Base-by-base conservation (phyloP, 129 eudicot species). In the Flaveria bidentis region DNA sequence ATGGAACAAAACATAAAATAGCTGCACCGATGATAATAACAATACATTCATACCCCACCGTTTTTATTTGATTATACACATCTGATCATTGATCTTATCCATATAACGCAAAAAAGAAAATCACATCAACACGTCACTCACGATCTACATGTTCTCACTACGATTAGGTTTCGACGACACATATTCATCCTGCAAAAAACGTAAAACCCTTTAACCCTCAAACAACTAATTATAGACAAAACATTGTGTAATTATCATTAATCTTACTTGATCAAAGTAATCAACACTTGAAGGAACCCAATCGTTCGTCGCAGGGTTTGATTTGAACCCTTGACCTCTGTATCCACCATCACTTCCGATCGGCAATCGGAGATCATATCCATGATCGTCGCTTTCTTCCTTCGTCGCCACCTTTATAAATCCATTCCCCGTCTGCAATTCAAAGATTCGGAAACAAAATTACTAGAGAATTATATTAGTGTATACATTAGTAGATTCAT, bases 301-400 rank as follows among this genome's bases (percentile, higher is more conserved):
- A 20, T 88, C 91, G 62, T 88, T 88, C n/a, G 85, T 88, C 36
- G 94, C 90, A 10, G 94, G 94, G 45, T 88, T 88, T 25, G 84
- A 84, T 52, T 67, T 86, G 76, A 71, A 25, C 6, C 16, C 42
- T 61, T 12, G 58, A 75, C 67, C 51, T 61, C 71, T 71, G 15
- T 42, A 17, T 28, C 55, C 77, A 53, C 76, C 80, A 49, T 70
- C 51, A 47, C 51, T 33, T 70, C 65, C 71, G 18, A 18, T 74
- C 16, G 55, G 65, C 69, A 72, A 22, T 12, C 69, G 72, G 36
- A 70, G 45, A 63, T 78, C 79, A 46, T 57, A 52, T 9, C 20
- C 25, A n/a, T 61, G 28, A 10, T 50, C 74, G 12, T 50, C 79
- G 5, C 80, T 68, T 55, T 62, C 84, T 33, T 53, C 72, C 33